Evolutionary conservation across 1,284 basidiomycete species (phyloP).

Genomic region (Cutaneotrichosporon mucoides): DNA sequence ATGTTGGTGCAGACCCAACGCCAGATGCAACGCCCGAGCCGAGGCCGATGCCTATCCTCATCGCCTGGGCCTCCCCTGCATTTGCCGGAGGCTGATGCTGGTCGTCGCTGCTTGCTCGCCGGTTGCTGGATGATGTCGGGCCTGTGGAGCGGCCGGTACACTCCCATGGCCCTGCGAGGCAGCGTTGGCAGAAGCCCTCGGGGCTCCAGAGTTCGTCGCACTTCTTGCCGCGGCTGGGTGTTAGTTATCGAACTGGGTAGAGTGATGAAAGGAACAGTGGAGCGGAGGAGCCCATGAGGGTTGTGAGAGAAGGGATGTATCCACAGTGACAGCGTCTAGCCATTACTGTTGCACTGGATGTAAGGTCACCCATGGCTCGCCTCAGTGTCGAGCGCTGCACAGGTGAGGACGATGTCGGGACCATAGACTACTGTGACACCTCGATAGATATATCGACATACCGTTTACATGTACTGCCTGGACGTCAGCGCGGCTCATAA

Average conservation of each 20-base stretch:
- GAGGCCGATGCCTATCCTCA: neutral
- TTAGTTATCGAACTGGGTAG: slow-evolving; percentile 2
- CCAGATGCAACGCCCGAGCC: neutral
- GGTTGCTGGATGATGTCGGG: neutral
- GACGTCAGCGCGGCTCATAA: neutral
- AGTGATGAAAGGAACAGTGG: too few species aligned
- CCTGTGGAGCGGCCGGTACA: slow-evolving; percentile 17
- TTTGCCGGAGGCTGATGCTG: neutral
- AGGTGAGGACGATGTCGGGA: too few species aligned
- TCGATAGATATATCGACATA: neutral
- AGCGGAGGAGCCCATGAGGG: too few species aligned
- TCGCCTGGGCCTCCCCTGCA: neutral
- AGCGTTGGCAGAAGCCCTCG: slow-evolving; percentile 26
- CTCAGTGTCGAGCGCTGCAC: too few species aligned
- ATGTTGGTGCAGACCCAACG: neutral
- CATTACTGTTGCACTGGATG: too few species aligned
- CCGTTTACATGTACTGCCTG: slow-evolving; percentile 28
- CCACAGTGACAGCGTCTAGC: too few species aligned
- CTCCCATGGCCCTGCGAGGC: slow-evolving; percentile 23
- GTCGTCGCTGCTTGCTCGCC: neutral
- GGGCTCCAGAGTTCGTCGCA: slow-evolving; percentile 30
- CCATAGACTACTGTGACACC: too few species aligned
- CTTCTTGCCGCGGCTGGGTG: slow-evolving; percentile 27
- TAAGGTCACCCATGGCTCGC: too few species aligned
- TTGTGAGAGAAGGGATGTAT: too few species aligned